Evolutionary conservation across 2,329 filamentous ascomycete species (phyloP).

Genomic region (Cytospora piceae): DNA sequence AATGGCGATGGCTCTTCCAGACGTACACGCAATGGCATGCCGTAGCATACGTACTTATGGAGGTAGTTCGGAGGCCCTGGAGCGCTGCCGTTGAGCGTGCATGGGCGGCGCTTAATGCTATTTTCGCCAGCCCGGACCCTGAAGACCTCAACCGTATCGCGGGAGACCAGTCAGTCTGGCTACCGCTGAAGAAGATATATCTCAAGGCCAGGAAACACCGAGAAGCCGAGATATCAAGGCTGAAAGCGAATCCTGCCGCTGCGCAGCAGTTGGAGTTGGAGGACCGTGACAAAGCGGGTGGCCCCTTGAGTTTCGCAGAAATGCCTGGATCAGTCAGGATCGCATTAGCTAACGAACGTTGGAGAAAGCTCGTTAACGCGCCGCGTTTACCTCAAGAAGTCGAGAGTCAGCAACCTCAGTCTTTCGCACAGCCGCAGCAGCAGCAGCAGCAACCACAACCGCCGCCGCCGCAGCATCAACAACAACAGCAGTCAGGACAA

Average conservation of each 20-base stretch:
- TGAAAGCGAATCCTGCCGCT: constrained; percentile 53
- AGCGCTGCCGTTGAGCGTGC: constrained; percentile 37
- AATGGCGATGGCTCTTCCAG: constrained; percentile 63
- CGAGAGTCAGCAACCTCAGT: neutral
- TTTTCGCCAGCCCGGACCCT: constrained; percentile 40
- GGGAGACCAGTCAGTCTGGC: constrained; percentile 53
- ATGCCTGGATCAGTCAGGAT: constrained; percentile 51
- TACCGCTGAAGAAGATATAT: constrained; percentile 59
- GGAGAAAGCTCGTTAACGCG: constrained; percentile 52
- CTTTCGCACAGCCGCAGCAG: constrained; percentile 9
- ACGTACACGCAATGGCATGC: constrained; percentile 64
- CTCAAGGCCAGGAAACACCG: constrained; percentile 56
- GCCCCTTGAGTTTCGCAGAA: constrained; percentile 52
- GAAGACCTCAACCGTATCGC: constrained; percentile 50
- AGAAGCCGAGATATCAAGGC: constrained; percentile 52
- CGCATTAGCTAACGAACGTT: constrained; percentile 53
- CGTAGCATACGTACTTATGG: constrained; percentile 58
- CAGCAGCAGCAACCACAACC: constrained; percentile 9
- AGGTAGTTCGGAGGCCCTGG: constrained; percentile 51
- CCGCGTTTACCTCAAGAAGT: constrained; percentile 32
- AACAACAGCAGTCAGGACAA: constrained; percentile 11
- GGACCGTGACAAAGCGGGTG: constrained; percentile 47
- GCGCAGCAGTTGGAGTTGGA: constrained; percentile 53
- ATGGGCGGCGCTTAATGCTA: constrained; percentile 38
- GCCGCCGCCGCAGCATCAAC: neutral